These are phyloP conservation scores for Singerocomus rubriflavus DNA, from an alignment of 1,284 basidiomycete species.

Conservation along the genomic window DNA sequence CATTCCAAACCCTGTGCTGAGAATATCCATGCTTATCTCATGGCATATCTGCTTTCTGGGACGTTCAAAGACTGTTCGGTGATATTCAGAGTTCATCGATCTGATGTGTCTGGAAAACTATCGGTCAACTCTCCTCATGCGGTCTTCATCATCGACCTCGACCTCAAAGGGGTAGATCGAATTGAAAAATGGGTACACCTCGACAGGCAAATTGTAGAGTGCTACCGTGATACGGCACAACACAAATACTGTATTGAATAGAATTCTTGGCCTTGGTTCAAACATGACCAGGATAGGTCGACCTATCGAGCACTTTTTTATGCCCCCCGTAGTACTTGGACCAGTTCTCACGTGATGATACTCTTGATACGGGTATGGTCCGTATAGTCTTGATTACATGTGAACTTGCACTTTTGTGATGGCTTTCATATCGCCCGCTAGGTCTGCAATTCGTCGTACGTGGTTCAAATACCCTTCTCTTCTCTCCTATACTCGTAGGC, in stretches of 20 bases:
- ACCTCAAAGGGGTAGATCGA: constrained; percentile 72
- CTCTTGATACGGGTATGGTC: constrained; percentile 19
- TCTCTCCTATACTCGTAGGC: constrained; percentile 5
- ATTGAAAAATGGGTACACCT: constrained; percentile 71
- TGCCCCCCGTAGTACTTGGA: too few species aligned
- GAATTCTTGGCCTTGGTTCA: neutral
- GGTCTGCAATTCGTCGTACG: constrained; percentile 7
- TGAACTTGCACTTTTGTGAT: constrained; percentile 8
- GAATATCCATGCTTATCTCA: constrained; percentile 55
- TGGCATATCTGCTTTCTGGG: constrained; percentile 84
- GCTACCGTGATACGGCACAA: constrained; percentile 36
- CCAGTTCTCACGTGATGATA: constrained; percentile 21
- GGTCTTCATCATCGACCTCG: constrained; percentile 81
- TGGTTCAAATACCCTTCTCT: neutral
- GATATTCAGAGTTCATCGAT: constrained; percentile 54
- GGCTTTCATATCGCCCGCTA: constrained; percentile 13
- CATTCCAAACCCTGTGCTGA: constrained; percentile 39
- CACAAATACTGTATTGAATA: constrained; percentile 43
- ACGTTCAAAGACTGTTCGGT: constrained; percentile 96
- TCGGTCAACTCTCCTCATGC: constrained; percentile 25
- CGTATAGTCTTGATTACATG: neutral
- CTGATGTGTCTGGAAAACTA: constrained; percentile 5
- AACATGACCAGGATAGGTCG: too few species aligned
- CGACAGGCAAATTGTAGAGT: constrained; percentile 65
- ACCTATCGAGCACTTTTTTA: too few species aligned